A percentile compares a stretch with the other conserved stretches of the same genome.
phyloP scores from a whole-genome alignment of 2,329 filamentous ascomycete genomes.

The Neofusicoccum cordaticola region DNA sequence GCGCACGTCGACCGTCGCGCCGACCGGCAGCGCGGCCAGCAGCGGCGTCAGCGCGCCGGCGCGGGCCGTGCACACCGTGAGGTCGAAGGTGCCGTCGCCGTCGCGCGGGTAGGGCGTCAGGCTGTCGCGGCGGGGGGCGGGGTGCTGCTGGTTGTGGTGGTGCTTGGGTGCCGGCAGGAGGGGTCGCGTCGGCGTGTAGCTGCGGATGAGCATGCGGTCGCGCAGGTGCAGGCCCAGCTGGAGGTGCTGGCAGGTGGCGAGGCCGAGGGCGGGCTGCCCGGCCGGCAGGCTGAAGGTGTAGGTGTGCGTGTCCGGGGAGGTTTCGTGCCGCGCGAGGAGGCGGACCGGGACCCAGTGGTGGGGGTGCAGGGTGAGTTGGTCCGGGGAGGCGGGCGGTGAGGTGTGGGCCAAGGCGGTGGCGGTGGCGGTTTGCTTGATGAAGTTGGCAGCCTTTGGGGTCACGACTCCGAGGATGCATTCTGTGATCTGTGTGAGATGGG shows the following conservation, averaged over 20 bases:
- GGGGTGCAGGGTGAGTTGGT: constrained; percentile 40
- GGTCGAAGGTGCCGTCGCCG: constrained; percentile 22
- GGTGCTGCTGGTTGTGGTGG: too few relatives aligned
- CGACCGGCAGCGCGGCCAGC: background rate
- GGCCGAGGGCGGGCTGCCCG: constrained; percentile 41
- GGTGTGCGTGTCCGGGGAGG: constrained; percentile 45
- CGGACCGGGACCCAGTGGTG: constrained; percentile 49
- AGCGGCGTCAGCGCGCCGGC: background rate
- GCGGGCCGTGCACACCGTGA: constrained; percentile 18
- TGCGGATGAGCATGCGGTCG: constrained; percentile 51
- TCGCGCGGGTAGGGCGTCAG: constrained; percentile 16
- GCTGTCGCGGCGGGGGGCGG: background rate
- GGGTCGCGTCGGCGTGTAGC: constrained; percentile 52
- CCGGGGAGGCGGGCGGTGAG: constrained; percentile 21
- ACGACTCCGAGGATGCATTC: constrained; percentile 52
- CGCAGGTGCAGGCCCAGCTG: constrained; percentile 53
- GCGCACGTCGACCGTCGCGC: constrained; percentile 34
- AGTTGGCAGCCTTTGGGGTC: constrained; percentile 49
- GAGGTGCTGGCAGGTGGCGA: constrained; percentile 53
- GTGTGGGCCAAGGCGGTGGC: constrained; percentile 39
- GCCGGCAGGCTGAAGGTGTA: constrained; percentile 50
- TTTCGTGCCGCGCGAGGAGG: constrained; percentile 34
- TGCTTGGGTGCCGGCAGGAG: constrained; percentile 28
- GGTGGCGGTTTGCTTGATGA: constrained; percentile 47
- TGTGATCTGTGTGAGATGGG: constrained; percentile 20